A percentile compares a stretch with the other conserved stretches of the same genome.
Evolutionary conservation across 2,329 filamentous ascomycete species (phyloP).

Genomic region (Rhynchosporium secalis): DNA sequence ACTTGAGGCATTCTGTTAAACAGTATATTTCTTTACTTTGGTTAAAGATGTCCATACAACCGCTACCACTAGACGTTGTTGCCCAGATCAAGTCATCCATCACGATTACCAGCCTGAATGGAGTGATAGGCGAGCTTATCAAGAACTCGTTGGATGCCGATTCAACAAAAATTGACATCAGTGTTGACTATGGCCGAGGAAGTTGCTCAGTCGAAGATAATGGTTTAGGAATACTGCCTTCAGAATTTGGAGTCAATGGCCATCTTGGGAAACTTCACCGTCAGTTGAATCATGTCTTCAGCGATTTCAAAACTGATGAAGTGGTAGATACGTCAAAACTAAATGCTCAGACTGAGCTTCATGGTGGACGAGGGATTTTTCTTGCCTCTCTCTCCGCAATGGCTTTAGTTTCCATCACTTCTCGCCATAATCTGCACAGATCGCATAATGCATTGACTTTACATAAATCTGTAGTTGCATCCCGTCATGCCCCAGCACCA

Average conservation of each 20-base stretch:
- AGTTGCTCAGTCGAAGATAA: conserved; percentile 82
- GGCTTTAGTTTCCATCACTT: conserved; percentile 75
- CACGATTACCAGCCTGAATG: conserved; percentile 72
- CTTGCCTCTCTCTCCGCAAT: conserved; percentile 74
- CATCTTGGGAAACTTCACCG: conserved; percentile 73
- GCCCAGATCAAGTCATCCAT: conserved; percentile 84
- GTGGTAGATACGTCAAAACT: conserved; percentile 76
- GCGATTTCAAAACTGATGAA: conserved; percentile 23
- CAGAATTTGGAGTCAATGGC: conserved; percentile 70
- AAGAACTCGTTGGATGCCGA: conserved; percentile 83
- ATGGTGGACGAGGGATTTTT: conserved; percentile 74
- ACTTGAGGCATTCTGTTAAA: neutral
- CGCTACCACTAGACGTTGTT: conserved; percentile 68
- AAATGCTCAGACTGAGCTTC: conserved; percentile 45
- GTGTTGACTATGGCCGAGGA: conserved; percentile 73
- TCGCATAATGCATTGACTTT: conserved; percentile 66
- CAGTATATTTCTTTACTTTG: neutral
- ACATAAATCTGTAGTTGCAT: conserved; percentile 67
- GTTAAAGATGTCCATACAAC: conserved; percentile 57
- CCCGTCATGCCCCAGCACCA: conserved; percentile 62
- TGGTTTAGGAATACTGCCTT: conserved; percentile 71
- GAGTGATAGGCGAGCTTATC: conserved; percentile 69
- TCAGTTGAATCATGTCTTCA: conserved; percentile 46
- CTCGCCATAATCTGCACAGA: conserved; percentile 61
- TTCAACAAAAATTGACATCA: conserved; percentile 67